phyloP scores from a whole-genome alignment of 116 monocot species.

The Thalassia testudinum region DNA sequence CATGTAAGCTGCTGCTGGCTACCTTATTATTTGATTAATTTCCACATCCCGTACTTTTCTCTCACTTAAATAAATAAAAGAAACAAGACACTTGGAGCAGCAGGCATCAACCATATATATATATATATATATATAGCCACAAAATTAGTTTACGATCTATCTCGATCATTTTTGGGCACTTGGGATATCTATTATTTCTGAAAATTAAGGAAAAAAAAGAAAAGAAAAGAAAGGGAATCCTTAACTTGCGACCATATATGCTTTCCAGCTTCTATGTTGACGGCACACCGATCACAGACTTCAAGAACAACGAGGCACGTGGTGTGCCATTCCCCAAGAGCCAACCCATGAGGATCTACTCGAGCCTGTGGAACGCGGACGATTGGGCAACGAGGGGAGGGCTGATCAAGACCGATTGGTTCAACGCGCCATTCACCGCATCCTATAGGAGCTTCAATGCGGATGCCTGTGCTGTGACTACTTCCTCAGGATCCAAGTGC shows the following conservation, averaged over 20 bases:
- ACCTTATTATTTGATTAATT: constrained; percentile 1
- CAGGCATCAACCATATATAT: too few species aligned
- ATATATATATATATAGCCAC: constrained; percentile 22
- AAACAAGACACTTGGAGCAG: constrained; percentile 31
- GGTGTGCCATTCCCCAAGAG: constrained; percentile 42
- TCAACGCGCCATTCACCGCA: constrained; percentile 31
- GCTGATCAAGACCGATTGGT: constrained; percentile 51
- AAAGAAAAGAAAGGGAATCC: too few species aligned
- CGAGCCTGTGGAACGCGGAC: constrained; percentile 59
- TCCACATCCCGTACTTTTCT: too few species aligned
- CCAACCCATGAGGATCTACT: constrained; percentile 55
- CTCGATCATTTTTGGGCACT: constrained; percentile 29
- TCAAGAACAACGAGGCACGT: constrained; percentile 32
- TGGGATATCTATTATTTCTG: too few species aligned
- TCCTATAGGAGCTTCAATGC: constrained; percentile 39
- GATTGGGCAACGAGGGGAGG: constrained; percentile 66
- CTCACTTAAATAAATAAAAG: too few species aligned
- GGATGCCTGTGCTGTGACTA: constrained; percentile 26
- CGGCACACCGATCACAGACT: constrained; percentile 39
- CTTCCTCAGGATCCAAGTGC: constrained; percentile 17
- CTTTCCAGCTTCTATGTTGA: constrained; percentile 41
- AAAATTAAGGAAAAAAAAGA: constrained; percentile 14
- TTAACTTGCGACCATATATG: neutral
- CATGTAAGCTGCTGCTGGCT: constrained; percentile 20
- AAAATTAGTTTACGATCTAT: constrained; percentile 23